A percentile compares a stretch with the other conserved stretches of the same genome.
phyloP scores from a whole-genome alignment of 1,284 basidiomycete genomes.

The Cryptococcus amylolentus region DNA sequence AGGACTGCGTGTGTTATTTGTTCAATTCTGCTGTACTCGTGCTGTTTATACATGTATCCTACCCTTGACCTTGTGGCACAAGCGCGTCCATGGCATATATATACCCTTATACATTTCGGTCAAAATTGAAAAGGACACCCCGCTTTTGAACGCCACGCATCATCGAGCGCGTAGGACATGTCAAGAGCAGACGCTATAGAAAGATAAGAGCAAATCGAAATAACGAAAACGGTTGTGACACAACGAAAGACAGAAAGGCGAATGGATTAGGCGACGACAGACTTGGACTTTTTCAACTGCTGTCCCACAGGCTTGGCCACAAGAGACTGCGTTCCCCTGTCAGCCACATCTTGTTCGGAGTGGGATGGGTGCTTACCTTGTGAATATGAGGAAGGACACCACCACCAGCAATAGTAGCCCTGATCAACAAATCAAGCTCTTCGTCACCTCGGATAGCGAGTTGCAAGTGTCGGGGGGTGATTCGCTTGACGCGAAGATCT shows the following conservation, averaged over 20 bases:
- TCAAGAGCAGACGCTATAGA: not conserved
- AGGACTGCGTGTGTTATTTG: not conserved
- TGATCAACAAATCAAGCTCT: conserved; percentile 54
- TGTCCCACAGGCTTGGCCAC: conserved; percentile 22
- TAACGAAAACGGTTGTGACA: not conserved
- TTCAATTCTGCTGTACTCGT: no score
- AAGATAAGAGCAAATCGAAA: not conserved
- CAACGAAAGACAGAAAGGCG: not conserved
- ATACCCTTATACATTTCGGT: no score
- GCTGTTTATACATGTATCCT: no score
- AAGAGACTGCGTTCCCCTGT: conserved; percentile 23
- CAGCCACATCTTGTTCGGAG: not conserved
- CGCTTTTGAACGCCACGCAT: no score
- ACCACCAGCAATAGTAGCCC: conserved; percentile 64
- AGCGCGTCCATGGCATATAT: no score
- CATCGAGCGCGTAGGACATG: not conserved
- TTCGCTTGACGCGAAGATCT: conserved; percentile 92
- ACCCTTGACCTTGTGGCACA: not conserved
- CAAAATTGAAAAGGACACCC: no score
- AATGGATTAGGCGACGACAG: conserved; percentile 10
- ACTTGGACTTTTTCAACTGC: conserved; percentile 20
- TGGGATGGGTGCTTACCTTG: conserved; percentile 55
- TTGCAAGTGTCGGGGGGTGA: conserved; percentile 74
- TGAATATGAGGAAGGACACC: conserved; percentile 96
- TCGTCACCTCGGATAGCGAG: conserved; percentile 88